A percentile compares a stretch with the other conserved stretches of the same genome.
phyloP scores from a whole-genome alignment of 805 yeast species.

The Candida succiphila region DNA sequence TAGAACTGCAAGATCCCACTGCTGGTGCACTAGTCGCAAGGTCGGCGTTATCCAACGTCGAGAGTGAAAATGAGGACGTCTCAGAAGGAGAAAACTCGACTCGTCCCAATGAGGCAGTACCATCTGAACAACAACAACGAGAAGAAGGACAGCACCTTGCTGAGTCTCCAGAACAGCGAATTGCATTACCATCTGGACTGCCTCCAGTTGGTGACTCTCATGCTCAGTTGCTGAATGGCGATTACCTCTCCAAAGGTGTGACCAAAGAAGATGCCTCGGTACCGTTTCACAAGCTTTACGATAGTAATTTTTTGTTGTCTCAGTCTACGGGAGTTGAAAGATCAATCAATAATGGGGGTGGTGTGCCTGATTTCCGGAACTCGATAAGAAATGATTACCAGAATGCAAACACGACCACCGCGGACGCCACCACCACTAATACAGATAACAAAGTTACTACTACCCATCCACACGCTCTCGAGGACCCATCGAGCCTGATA shows the following conservation, averaged over 20 bases:
- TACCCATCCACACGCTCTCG: too few species aligned
- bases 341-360: constrained; percentile 7
- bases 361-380: background rate
- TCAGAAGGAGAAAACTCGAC: constrained; percentile 1
- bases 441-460: background rate
- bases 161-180: too few species aligned
- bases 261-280: background rate
- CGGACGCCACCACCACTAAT: background rate
- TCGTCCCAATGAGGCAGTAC: constrained; percentile 2
- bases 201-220: too few species aligned
- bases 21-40: background rate
- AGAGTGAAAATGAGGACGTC: background rate
- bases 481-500: too few species aligned
- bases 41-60: too few species aligned
- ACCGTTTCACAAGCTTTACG: constrained; percentile 5
- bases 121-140: constrained; percentile 1
- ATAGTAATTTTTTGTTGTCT: constrained; percentile 22
- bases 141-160: background rate
- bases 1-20: constrained; percentile 7
- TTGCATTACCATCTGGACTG: too few species aligned
- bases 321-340: constrained; percentile 45
- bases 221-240: too few species aligned
- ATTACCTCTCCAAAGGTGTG: too few species aligned
- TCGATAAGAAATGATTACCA: background rate
- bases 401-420: background rate